Evolutionary conservation across 495 filamentous ascomycete species (phyloP).

Genomic region (Physcia stellaris): DNA sequence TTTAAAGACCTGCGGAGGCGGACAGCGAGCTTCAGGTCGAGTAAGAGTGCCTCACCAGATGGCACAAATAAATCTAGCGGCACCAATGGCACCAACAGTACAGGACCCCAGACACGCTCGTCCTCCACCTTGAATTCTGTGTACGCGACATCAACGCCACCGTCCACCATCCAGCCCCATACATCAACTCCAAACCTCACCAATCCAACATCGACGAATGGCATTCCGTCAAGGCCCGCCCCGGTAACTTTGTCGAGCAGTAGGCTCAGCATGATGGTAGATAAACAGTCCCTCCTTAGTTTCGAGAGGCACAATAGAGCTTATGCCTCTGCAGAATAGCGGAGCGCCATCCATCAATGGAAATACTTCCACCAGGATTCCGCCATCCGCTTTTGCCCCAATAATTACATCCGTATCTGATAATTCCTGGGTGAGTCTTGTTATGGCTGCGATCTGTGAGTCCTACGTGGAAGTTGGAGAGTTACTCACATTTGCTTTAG

Average conservation of each 20-base stretch:
- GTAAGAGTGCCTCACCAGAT: slow-evolving; percentile 34
- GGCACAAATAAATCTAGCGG: slow-evolving; percentile 40
- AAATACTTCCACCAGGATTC: slow-evolving; percentile 34
- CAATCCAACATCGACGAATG: slow-evolving; percentile 32
- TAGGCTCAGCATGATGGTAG: slow-evolving; percentile 37
- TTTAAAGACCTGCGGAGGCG: slow-evolving; percentile 66
- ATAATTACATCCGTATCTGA: slow-evolving; percentile 63
- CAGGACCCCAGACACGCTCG: slow-evolving; percentile 41
- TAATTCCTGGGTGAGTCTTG: slow-evolving; percentile 58
- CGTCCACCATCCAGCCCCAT: slow-evolving; percentile 44
- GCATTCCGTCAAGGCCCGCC: slow-evolving; percentile 29
- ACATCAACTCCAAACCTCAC: slow-evolving; percentile 39
- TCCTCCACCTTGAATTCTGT: slow-evolving; percentile 51
- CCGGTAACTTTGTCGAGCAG: slow-evolving; percentile 30
- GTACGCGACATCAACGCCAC: slow-evolving; percentile 41
- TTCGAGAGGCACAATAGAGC: slow-evolving; percentile 2
- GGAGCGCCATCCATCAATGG: slow-evolving; percentile 36
- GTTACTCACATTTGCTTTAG: no score
- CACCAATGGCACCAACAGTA: slow-evolving; percentile 24
- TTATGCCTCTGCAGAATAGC: slow-evolving; percentile 41
- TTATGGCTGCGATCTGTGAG: no score
- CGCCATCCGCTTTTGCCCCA: slow-evolving; percentile 65
- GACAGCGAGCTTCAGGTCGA: slow-evolving; percentile 39
- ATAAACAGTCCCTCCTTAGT: slow-evolving; percentile 10
- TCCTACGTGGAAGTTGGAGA: no score